These are phyloP conservation scores for Catharanthus roseus DNA, from an alignment of 257 asterid species.

Conservation along the genomic window DNA sequence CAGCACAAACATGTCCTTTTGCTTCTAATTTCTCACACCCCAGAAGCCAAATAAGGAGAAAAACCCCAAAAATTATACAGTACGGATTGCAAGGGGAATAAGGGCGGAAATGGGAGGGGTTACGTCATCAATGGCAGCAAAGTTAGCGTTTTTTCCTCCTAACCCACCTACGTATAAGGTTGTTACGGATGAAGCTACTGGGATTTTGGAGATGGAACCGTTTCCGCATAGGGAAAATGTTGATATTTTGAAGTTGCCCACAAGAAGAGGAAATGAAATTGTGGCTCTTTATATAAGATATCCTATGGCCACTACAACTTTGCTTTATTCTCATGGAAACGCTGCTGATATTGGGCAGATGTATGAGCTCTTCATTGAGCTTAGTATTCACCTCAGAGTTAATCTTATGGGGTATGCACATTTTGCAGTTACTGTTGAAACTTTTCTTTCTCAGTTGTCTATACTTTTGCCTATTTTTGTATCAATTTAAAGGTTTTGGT, in stretches of 20 bases:
- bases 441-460: conserved; percentile 4
- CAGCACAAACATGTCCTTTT: not conserved
- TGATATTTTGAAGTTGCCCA: conserved; percentile 65
- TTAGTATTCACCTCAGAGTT: conserved; percentile 81
- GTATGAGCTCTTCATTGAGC: conserved; percentile 90
- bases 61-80: conserved; percentile 5
- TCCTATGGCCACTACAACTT: conserved; percentile 83
- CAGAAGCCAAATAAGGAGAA: not conserved
- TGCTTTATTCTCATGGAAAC: conserved; percentile 90
- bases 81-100: not conserved
- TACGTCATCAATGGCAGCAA: conserved; percentile 98
- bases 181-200: conserved; percentile 46
- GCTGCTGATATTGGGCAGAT: conserved; percentile 96
- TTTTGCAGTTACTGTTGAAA: not conserved
- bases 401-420: conserved; percentile 74
- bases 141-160: conserved; percentile 91
- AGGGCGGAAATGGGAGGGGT: conserved; percentile 69
- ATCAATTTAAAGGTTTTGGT: not conserved
- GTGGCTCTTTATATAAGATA: conserved; percentile 72
- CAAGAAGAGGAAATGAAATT: conserved; percentile 81
- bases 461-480: not conserved
- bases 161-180: conserved; percentile 75
- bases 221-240: conserved; percentile 92
- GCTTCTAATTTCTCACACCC: not conserved
- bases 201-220: conserved; percentile 63